phyloP scores from a whole-genome alignment of 257 asterid species.

The Schizonepeta tenuifolia region DNA sequence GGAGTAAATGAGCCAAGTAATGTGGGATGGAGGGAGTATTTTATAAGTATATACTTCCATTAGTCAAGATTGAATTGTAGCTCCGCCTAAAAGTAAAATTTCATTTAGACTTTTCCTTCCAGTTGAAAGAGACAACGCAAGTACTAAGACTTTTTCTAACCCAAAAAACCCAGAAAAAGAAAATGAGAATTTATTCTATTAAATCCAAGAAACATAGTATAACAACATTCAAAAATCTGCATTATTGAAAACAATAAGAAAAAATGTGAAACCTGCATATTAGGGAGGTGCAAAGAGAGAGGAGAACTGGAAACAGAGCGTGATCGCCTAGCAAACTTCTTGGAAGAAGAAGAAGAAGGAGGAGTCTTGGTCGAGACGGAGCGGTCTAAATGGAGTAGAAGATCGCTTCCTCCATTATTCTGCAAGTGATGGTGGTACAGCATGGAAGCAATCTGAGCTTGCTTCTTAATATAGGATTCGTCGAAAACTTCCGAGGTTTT shows the following conservation, averaged over 20 bases:
- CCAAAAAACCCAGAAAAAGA: not conserved
- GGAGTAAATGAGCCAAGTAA: no score
- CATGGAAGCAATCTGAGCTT: conserved; percentile 64
- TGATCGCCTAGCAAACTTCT: conserved; percentile 45
- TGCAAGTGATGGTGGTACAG: conserved; percentile 61
- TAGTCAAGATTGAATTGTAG: conserved; percentile 16
- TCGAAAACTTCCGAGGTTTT: conserved; percentile 35
- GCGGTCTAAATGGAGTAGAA: conserved; percentile 48
- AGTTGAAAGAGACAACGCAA: conserved; percentile 6
- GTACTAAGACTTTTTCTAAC: not conserved
- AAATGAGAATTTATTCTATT: not conserved
- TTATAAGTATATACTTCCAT: not conserved
- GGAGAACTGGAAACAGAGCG: conserved; percentile 50
- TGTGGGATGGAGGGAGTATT: no score
- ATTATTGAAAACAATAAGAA: not conserved
- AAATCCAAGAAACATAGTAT: not conserved
- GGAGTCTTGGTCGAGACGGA: conserved; percentile 53
- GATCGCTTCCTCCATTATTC: conserved; percentile 41
- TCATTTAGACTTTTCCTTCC: conserved; percentile 25
- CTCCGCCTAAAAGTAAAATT: conserved; percentile 30
- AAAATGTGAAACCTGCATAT: conserved; percentile 42
- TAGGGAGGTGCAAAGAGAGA: conserved; percentile 37
- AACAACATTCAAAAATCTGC: not conserved
- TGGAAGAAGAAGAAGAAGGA: conserved; percentile 38
- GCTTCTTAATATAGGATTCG: conserved; percentile 53